phyloP scores from a whole-genome alignment of 176 grass and related monocot genomes.

The Bonia amplexicaulis region DNA sequence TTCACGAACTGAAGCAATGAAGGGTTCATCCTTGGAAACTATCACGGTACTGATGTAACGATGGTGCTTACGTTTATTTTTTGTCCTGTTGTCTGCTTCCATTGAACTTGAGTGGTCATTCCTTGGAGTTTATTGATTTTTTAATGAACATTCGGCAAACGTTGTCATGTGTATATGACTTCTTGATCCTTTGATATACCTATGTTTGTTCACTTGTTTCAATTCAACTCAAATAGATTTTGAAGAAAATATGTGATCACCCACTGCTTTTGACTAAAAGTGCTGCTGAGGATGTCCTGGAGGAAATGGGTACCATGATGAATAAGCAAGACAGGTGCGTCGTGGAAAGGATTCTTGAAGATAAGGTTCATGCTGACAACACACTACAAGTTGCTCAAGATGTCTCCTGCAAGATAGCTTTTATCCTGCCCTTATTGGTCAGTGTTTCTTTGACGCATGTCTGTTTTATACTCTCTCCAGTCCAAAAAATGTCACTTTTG shows the following conservation, averaged over 20 bases:
- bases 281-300: not conserved
- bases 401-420: slow-evolving; percentile 87
- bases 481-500: not conserved
- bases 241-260: not conserved
- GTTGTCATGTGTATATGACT: not conserved
- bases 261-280: not conserved
- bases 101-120: not conserved
- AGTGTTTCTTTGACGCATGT: slow-evolving; percentile 8
- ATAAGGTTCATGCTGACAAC: slow-evolving; percentile 25
- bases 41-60: slow-evolving; percentile 45
- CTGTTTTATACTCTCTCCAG: not conserved
- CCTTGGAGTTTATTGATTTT: not conserved
- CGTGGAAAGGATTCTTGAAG: slow-evolving; percentile 57
- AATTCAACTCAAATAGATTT: slow-evolving; percentile 3
- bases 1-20: slow-evolving; percentile 10
- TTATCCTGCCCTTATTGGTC: slow-evolving; percentile 78
- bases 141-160: not conserved
- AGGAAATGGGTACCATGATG: not conserved
- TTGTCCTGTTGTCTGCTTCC: not conserved
- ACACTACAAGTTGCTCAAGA: slow-evolving; percentile 50
- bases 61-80: slow-evolving; percentile 1
- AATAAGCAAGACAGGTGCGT: slow-evolving; percentile 33
- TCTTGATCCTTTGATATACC: not conserved
- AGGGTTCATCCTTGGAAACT: slow-evolving; percentile 58
- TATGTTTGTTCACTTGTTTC: not conserved